Evolutionary conservation across 2,329 filamentous ascomycete species (phyloP).

Genomic region (Colletotrichum ledebouriae): DNA sequence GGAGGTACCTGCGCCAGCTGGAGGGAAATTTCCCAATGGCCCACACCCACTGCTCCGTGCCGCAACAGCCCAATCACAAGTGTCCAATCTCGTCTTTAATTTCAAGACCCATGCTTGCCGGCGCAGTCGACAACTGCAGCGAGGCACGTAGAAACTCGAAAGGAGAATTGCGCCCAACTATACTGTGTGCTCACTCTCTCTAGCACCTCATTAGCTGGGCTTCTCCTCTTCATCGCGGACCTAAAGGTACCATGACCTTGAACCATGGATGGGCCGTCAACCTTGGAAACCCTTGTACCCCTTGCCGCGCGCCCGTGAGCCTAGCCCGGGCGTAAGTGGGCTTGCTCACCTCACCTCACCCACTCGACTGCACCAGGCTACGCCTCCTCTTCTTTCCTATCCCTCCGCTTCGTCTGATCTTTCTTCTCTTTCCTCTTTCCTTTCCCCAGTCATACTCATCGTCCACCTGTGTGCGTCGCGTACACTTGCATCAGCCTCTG

Average conservation of each 20-base stretch:
- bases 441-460: slow-evolving; percentile 26
- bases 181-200: slow-evolving; percentile 12
- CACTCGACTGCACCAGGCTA: slow-evolving; percentile 30
- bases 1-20: slow-evolving; percentile 31
- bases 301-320: slow-evolving; percentile 41
- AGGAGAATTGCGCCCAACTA: slow-evolving; percentile 36
- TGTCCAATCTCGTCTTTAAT: slow-evolving; percentile 37
- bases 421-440: slow-evolving; percentile 36
- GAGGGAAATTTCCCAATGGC: slow-evolving; percentile 24
- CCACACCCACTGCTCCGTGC: slow-evolving; percentile 27
- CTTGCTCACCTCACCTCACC: slow-evolving; percentile 20
- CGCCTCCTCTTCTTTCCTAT: slow-evolving; percentile 37
- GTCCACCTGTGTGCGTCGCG: slow-evolving; percentile 31
- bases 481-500: slow-evolving; percentile 40
- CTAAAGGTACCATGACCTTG: background rate
- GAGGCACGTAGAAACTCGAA: slow-evolving; percentile 33
- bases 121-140: slow-evolving; percentile 40
- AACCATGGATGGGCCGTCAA: slow-evolving; percentile 20
- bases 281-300: slow-evolving; percentile 11
- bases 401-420: slow-evolving; percentile 37
- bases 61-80: slow-evolving; percentile 19
- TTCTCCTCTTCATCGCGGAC: background rate
- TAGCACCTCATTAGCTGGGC: background rate
- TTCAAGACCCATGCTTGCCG: slow-evolving; percentile 32
- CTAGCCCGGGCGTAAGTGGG: slow-evolving; percentile 9